Conservation (phyloP, 495 filamentous ascomycete species). For the Pyronema domesticum region DNA sequence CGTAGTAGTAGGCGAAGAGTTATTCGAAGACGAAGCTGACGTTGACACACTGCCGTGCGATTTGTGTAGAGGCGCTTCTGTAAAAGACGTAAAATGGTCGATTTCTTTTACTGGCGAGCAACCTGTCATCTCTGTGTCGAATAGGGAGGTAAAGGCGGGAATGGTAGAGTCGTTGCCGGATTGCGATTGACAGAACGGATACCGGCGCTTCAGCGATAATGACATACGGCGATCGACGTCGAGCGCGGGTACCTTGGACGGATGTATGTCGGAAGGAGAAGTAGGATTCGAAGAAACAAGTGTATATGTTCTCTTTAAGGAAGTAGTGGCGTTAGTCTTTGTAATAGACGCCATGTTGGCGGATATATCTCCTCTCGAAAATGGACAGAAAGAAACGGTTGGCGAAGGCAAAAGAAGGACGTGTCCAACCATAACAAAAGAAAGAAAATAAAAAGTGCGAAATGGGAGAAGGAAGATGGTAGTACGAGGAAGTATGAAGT, state of each 20-base stretch:
- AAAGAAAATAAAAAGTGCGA: conserved; percentile 10
- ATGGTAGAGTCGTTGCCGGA: conserved; percentile 14
- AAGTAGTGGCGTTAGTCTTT: conserved; percentile 17
- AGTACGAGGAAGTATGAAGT: conserved; percentile 10
- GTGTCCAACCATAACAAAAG: conserved; percentile 16
- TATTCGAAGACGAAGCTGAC: conserved; percentile 63
- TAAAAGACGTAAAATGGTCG: conserved; percentile 13
- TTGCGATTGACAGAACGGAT: conserved; percentile 25
- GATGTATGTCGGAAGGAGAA: conserved; percentile 19
- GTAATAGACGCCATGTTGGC: conserved; percentile 12
- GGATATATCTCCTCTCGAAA: conserved; percentile 10
- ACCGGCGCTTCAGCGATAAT: conserved; percentile 24
- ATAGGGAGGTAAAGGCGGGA: conserved; percentile 19
- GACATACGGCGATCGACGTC: conserved; percentile 16
- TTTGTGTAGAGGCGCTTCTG: conserved; percentile 27
- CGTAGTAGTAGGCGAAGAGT: conserved; percentile 89
- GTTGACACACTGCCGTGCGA: conserved; percentile 58
- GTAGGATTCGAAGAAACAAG: conserved; percentile 22
- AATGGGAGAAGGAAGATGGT: conserved; percentile 12
- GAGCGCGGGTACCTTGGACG: conserved; percentile 10
- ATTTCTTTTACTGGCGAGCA: conserved; percentile 19
- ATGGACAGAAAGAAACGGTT: conserved; percentile 9
- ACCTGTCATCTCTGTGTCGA: conserved; percentile 23
- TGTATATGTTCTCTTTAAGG: conserved; percentile 22
- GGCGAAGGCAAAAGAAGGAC: conserved; percentile 16